These are phyloP conservation scores for Dorcoceras hygrometricum DNA, from an alignment of 257 asterid genomes.

Conservation along the genomic window DNA sequence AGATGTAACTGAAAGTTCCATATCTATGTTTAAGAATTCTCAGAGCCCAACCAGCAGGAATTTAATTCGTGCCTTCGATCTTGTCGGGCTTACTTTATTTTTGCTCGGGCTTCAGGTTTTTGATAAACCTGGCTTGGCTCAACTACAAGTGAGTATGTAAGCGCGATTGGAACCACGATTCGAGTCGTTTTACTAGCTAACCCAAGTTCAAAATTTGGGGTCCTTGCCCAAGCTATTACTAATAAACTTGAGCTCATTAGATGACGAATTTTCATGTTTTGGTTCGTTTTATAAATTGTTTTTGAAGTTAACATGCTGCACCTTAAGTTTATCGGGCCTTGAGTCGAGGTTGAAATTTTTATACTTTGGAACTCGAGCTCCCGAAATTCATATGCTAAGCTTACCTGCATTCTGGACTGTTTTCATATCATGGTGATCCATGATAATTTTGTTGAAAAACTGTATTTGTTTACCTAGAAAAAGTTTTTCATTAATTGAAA, in stretches of 20 bases:
- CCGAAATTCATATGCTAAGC: neutral
- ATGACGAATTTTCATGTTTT: neutral
- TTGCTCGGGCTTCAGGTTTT: neutral
- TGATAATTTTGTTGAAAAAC: no score
- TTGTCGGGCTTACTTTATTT: neutral
- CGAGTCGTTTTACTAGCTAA: no score
- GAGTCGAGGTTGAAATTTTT: neutral
- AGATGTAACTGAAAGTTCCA: neutral
- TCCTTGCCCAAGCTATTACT: neutral
- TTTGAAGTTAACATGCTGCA: neutral
- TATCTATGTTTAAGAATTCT: neutral
- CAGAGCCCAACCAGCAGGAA: neutral
- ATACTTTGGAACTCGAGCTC: neutral
- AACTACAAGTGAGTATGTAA: no score
- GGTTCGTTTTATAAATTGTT: no score
- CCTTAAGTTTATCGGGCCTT: no score
- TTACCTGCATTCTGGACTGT: neutral
- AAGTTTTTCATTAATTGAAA: no score
- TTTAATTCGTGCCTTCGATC: neutral
- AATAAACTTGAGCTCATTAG: neutral
- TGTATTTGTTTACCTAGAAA: no score
- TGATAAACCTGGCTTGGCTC: neutral
- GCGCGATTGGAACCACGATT: no score
- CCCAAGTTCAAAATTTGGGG: neutral
- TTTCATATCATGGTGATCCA: no score